Conservation (phyloP, 2,329 filamentous ascomycete species). For the Waltergamsia citrina region DNA sequence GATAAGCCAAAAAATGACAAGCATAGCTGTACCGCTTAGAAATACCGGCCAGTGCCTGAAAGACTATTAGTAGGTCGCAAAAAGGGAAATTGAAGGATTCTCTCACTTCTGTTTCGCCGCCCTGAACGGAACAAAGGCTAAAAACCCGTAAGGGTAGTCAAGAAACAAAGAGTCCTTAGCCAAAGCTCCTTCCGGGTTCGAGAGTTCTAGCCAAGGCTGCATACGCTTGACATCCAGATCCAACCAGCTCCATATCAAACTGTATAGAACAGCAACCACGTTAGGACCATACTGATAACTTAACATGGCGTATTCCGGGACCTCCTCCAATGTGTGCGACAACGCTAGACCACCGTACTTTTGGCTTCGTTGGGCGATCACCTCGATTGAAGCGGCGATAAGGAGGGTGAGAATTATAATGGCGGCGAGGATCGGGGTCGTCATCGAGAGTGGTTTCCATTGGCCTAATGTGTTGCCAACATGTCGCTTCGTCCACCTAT, state of each 20-base stretch:
- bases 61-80: neutral
- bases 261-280: conserved; percentile 42
- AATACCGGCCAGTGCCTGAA: conserved; percentile 45
- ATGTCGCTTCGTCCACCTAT: too few relatives aligned
- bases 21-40: conserved; percentile 31
- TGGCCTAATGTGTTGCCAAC: too few relatives aligned
- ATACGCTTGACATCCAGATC: conserved; percentile 49
- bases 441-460: conserved; percentile 7
- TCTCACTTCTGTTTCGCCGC: conserved; percentile 20
- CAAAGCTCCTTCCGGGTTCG: conserved; percentile 28
- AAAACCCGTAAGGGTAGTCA: conserved; percentile 37
- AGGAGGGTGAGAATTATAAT: conserved; percentile 25
- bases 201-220: conserved; percentile 52
- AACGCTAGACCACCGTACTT: conserved; percentile 28
- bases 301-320: conserved; percentile 25
- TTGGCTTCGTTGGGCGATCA: conserved; percentile 28
- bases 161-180: conserved; percentile 38
- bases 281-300: conserved; percentile 43
- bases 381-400: conserved; percentile 33
- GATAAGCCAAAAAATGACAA: conserved; percentile 44
- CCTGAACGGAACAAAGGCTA: conserved; percentile 18
- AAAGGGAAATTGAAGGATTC: conserved; percentile 12
- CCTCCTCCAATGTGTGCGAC: conserved; percentile 9
- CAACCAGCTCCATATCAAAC: conserved; percentile 48
- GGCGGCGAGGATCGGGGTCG: conserved; percentile 21